phyloP scores from a whole-genome alignment of 2,329 filamentous ascomycete genomes.

The Ceratocystis huliohia region DNA sequence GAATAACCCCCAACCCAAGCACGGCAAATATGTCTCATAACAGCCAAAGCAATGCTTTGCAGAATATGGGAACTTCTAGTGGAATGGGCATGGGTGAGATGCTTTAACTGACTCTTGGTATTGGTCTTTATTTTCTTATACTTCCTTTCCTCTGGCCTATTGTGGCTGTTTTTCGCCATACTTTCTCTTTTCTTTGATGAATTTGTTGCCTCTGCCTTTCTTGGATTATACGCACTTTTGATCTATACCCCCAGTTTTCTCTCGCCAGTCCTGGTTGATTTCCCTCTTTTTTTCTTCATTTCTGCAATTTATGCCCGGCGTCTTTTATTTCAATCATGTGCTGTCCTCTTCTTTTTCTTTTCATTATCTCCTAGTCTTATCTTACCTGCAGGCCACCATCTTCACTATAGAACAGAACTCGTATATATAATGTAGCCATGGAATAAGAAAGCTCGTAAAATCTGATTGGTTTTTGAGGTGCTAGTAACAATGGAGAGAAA shows the following conservation, averaged over 20 bases:
- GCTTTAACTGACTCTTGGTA: background rate
- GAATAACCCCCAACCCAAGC: background rate
- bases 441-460: background rate
- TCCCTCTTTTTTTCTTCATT: background rate
- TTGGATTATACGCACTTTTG: background rate
- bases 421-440: background rate
- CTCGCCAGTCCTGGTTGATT: too few relatives aligned
- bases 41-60: background rate
- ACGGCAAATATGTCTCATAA: background rate
- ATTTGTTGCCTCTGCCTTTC: background rate
- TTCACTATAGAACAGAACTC: background rate
- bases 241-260: background rate
- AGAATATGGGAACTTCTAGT: background rate
- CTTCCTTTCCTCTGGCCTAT: background rate
- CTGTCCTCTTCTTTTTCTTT: background rate
- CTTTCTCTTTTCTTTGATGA: background rate
- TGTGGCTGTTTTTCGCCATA: background rate
- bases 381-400: background rate
- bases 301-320: background rate
- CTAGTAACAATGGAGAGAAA: background rate
- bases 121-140: background rate
- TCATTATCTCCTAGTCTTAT: background rate
- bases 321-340: background rate
- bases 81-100: conserved; percentile 12
- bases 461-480: too few relatives aligned